Evolutionary conservation across 192 early-diverging fungal genomes (phyloP).

Genomic region (Geranomyces michiganensis): DNA sequence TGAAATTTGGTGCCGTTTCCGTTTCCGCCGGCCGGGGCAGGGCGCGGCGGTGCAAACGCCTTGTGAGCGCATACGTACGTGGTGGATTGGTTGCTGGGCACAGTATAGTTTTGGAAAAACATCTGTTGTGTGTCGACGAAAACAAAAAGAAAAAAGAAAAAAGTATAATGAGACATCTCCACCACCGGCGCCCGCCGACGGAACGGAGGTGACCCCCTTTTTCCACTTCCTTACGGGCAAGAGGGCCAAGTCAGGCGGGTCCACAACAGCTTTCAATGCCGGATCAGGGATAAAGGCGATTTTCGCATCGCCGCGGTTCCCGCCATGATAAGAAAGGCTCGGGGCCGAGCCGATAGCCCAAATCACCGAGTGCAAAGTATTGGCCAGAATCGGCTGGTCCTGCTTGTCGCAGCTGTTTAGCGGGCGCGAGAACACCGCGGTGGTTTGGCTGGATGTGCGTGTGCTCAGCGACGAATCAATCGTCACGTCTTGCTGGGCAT

Average conservation of each 20-base stretch:
- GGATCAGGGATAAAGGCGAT: conserved; percentile 5
- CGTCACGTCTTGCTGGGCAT: background rate
- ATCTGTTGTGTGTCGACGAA: conserved; percentile 1
- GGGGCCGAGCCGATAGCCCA: conserved; percentile 14
- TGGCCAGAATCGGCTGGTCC: conserved; percentile 1
- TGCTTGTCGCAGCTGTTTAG: conserved; percentile 10
- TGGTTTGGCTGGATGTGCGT: background rate
- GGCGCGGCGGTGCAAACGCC: background rate
- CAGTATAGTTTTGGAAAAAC: conserved; percentile 14
- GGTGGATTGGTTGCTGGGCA: conserved; percentile 13
- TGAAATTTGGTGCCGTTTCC: background rate
- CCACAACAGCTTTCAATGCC: background rate
- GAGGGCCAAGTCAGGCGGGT: background rate
- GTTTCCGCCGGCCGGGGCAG: background rate
- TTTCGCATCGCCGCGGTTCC: background rate
- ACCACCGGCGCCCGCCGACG: too few species aligned
- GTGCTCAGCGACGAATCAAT: background rate
- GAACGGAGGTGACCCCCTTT: too few species aligned
- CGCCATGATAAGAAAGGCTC: background rate
- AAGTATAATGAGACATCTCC: too few species aligned
- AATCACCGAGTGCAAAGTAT: conserved; percentile 1
- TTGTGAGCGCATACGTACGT: conserved; percentile 4
- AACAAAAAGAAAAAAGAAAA: too few species aligned
- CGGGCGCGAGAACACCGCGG: conserved; percentile 4
- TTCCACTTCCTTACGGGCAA: too few species aligned